phyloP scores from a whole-genome alignment of 2,329 filamentous ascomycete genomes.

The Trichoderma sp. region DNA sequence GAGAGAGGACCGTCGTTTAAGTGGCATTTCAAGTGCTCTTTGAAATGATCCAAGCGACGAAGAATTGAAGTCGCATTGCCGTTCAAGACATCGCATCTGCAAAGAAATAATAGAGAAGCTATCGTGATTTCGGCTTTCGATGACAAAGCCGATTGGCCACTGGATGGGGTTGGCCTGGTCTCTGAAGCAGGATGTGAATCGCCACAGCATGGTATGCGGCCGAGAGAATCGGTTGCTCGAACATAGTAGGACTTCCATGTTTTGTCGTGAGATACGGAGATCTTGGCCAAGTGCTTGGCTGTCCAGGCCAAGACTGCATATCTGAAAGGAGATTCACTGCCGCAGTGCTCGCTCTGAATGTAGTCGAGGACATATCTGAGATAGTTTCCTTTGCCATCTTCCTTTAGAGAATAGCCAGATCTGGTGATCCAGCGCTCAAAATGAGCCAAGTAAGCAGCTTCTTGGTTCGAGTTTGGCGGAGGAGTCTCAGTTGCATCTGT shows the following conservation, averaged over 20 bases:
- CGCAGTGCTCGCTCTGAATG: neutral
- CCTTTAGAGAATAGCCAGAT: constrained; percentile 12
- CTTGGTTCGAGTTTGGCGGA: neutral
- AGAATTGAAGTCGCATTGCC: neutral
- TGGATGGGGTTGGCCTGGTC: neutral
- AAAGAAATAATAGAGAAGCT: neutral
- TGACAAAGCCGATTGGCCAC: neutral
- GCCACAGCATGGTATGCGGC: neutral
- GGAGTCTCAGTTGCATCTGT: neutral
- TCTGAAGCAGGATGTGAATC: neutral
- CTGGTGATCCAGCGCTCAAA: constrained; percentile 18
- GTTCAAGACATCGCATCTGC: neutral
- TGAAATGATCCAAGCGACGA: neutral
- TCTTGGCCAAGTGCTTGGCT: constrained; percentile 10
- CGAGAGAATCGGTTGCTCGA: neutral
- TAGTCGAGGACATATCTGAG: constrained; percentile 13
- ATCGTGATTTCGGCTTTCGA: neutral
- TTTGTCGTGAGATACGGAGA: neutral
- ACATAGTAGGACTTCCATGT: neutral
- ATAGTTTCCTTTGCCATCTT: constrained; percentile 20
- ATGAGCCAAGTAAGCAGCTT: neutral
- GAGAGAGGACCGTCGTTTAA: neutral
- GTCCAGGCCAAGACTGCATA: constrained; percentile 11
- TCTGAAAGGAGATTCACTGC: neutral
- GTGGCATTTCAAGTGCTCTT: neutral